Evolutionary conservation across 768 basidiomycete species (phyloP).

Genomic region (Dentipellis fragilis): DNA sequence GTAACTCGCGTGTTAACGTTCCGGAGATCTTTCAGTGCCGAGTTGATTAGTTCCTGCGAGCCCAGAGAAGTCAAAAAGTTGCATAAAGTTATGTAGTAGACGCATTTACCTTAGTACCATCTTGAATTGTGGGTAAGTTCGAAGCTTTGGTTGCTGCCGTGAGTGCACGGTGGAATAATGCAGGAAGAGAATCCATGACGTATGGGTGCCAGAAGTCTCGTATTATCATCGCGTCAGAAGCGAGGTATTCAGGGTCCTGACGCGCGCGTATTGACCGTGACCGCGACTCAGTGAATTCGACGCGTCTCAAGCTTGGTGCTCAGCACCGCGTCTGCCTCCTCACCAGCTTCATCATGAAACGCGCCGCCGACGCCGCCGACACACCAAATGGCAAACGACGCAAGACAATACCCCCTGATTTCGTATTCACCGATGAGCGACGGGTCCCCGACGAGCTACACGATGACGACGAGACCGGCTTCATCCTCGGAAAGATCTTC

Average conservation of each 20-base stretch:
- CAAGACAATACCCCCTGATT: not conserved
- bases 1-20: constrained; percentile 42
- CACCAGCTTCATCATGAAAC: not conserved
- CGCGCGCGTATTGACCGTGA: not conserved
- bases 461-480: not conserved
- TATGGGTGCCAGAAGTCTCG: constrained; percentile 6
- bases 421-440: not conserved
- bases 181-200: constrained; percentile 21
- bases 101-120: constrained; percentile 33
- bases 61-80: not conserved
- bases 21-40: constrained; percentile 45
- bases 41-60: constrained; percentile 47
- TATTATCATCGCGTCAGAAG: not conserved
- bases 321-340: not conserved
- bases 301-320: not conserved
- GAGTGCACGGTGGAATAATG: constrained; percentile 32
- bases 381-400: not conserved
- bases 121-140: constrained; percentile 30
- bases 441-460: not conserved
- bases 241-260: not conserved
- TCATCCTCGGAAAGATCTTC: not conserved
- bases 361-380: not conserved
- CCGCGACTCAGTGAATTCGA: not conserved
- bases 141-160: constrained; percentile 27
- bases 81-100: not conserved